Evolutionary conservation across 2,329 filamentous ascomycete genomes (phyloP).

Genomic region (Aspergillus niger): DNA sequence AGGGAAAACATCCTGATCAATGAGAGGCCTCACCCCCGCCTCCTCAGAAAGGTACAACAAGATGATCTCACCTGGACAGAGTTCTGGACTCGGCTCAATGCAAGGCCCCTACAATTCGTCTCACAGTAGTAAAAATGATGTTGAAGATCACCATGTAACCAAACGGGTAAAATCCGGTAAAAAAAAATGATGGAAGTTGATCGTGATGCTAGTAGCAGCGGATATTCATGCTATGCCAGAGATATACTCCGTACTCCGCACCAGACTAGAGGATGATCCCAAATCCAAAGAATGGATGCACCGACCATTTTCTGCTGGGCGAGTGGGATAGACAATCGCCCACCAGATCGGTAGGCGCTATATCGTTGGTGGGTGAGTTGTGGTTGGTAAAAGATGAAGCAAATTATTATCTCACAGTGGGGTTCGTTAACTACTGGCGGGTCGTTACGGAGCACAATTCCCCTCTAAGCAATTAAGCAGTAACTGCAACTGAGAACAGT

Average conservation of each 20-base stretch:
- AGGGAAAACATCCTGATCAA: not conserved
- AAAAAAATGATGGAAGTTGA: too few species aligned
- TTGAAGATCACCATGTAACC: not conserved
- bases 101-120: not conserved
- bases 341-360: not conserved
- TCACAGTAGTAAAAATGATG: not conserved
- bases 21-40: not conserved
- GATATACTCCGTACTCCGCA: slow-evolving; percentile 12
- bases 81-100: slow-evolving; percentile 10
- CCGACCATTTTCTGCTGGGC: not conserved
- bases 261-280: not conserved
- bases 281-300: not conserved
- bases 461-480: not conserved
- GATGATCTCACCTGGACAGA: not conserved
- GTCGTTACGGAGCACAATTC: not conserved
- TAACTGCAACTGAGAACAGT: not conserved
- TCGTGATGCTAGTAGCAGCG: not conserved
- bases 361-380: not conserved
- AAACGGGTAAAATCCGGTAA: not conserved
- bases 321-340: not conserved
- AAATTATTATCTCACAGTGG: slow-evolving; percentile 15
- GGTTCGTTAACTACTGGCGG: slow-evolving; percentile 1
- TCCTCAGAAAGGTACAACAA: not conserved
- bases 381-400: slow-evolving; percentile 4
- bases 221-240: slow-evolving; percentile 10